Percentiles rank a stretch among this genome's conserved stretches.
phyloP scores from a whole-genome alignment of 2,329 filamentous ascomycete species.

The Nakataea oryzae region DNA sequence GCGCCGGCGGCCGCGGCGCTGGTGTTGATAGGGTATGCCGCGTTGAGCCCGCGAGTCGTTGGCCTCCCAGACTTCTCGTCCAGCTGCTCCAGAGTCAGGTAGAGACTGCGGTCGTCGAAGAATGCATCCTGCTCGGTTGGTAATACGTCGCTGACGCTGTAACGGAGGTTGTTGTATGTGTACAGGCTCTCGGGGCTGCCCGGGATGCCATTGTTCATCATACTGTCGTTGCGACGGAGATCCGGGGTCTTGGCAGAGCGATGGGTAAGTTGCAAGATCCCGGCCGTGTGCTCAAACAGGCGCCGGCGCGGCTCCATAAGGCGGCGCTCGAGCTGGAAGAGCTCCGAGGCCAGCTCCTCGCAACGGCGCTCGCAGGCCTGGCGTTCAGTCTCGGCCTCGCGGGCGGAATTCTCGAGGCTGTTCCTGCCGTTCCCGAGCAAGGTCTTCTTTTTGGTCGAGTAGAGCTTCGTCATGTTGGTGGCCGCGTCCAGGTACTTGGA shows the following conservation, averaged over 20 bases:
- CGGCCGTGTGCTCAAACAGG: constrained; percentile 82
- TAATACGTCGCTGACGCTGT: constrained; percentile 38
- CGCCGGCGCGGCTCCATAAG: constrained; percentile 64
- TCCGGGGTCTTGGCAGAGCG: constrained; percentile 49
- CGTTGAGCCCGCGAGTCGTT: background rate
- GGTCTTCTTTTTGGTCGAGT: constrained; percentile 49
- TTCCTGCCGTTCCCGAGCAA: constrained; percentile 34
- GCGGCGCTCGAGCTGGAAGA: constrained; percentile 70
- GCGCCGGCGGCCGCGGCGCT: constrained; percentile 15
- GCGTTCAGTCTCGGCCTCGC: constrained; percentile 64
- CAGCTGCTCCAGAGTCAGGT: constrained; percentile 56
- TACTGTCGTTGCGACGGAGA: background rate
- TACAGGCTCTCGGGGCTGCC: constrained; percentile 71
- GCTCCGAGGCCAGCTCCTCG: constrained; percentile 71
- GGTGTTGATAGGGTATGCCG: background rate
- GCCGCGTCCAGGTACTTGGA: constrained; percentile 92
- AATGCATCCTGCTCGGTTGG: constrained; percentile 42
- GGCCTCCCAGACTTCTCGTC: constrained; percentile 30
- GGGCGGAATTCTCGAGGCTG: constrained; percentile 35
- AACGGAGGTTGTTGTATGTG: constrained; percentile 49
- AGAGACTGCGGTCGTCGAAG: constrained; percentile 71
- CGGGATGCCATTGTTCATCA: constrained; percentile 44
- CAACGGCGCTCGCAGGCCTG: constrained; percentile 68
- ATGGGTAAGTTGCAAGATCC: constrained; percentile 84
- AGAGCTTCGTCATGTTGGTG: constrained; percentile 72